Percentiles rank a stretch among this genome's conserved stretches.
Evolutionary conservation across 345 rosid genomes (phyloP).

Genomic region (Eucalyptus tenuipes): DNA sequence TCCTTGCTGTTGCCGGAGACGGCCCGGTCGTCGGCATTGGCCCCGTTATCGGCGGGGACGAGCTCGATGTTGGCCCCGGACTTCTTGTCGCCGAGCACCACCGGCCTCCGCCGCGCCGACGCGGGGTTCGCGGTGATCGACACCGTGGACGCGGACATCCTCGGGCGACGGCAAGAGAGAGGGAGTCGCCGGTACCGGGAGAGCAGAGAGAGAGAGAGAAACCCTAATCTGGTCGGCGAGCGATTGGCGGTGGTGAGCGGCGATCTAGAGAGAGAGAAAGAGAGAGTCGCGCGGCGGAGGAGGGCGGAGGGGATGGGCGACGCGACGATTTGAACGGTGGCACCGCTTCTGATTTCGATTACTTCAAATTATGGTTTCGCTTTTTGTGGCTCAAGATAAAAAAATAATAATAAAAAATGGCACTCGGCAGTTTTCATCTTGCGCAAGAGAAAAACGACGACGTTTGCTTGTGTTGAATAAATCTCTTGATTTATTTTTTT

Average conservation of each 20-base stretch:
- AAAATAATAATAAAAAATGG: background rate
- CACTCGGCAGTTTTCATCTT: background rate
- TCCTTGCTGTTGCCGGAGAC: conserved; percentile 35
- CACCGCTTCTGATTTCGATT: background rate
- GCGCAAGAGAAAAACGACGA: background rate
- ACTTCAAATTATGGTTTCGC: background rate
- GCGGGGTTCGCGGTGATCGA: conserved; percentile 66
- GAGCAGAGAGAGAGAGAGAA: too few relatives aligned
- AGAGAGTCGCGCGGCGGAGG: background rate
- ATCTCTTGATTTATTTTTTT: background rate
- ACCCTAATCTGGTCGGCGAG: background rate
- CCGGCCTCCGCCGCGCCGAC: conserved; percentile 45
- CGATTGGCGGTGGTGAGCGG: background rate
- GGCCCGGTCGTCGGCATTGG: conserved; percentile 13
- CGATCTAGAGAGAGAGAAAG: background rate
- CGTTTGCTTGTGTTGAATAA: background rate
- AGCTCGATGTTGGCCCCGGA: conserved; percentile 2
- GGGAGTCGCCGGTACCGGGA: background rate
- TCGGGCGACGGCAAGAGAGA: background rate
- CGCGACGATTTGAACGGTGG: background rate
- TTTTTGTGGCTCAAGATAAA: background rate
- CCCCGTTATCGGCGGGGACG: conserved; percentile 16
- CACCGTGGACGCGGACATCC: conserved; percentile 82
- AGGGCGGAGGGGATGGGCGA: background rate
- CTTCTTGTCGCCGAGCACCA: conserved; percentile 43